A percentile compares a stretch with the other conserved stretches of the same genome.
phyloP scores from a whole-genome alignment of 208 protist species.

The Leptomonas pyrrhocoris region DNA sequence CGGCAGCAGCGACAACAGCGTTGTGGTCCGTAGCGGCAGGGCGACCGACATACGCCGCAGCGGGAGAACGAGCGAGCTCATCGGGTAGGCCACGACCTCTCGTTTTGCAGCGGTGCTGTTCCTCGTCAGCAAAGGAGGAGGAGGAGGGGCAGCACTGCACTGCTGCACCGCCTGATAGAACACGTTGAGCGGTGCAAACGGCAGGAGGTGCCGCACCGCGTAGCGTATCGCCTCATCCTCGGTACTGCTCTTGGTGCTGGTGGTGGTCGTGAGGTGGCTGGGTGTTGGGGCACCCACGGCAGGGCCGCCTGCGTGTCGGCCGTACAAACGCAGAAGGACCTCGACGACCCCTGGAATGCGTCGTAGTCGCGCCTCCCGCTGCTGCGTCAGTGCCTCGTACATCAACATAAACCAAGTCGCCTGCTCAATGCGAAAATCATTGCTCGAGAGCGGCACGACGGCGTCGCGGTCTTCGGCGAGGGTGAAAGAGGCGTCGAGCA shows the following conservation, averaged over 20 bases:
- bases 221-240: constrained; percentile 23
- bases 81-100: constrained; percentile 31
- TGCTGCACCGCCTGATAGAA: constrained; percentile 21
- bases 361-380: constrained; percentile 42
- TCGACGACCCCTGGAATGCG: constrained; percentile 42
- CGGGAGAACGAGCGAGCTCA: constrained; percentile 28
- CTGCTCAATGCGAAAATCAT: constrained; percentile 41
- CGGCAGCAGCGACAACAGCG: constrained; percentile 43
- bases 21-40: constrained; percentile 43
- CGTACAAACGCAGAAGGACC: constrained; percentile 33
- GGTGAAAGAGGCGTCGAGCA: constrained; percentile 40
- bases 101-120: background rate
- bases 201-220: constrained; percentile 35
- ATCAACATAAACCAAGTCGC: constrained; percentile 58
- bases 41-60: constrained; percentile 37
- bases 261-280: background rate
- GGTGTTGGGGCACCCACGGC: background rate
- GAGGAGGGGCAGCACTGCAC: background rate
- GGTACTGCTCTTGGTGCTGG: too few species aligned
- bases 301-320: constrained; percentile 15
- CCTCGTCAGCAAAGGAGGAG: background rate
- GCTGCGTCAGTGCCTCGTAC: constrained; percentile 62
- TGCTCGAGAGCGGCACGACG: constrained; percentile 25
- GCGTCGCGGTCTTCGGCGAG: constrained; percentile 38
- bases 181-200: constrained; percentile 27